Evolutionary conservation across 2,329 filamentous ascomycete genomes (phyloP), one percentile per base, ranked within the genome.

Genomic region (Metarhizium guizhouense): DNA sequence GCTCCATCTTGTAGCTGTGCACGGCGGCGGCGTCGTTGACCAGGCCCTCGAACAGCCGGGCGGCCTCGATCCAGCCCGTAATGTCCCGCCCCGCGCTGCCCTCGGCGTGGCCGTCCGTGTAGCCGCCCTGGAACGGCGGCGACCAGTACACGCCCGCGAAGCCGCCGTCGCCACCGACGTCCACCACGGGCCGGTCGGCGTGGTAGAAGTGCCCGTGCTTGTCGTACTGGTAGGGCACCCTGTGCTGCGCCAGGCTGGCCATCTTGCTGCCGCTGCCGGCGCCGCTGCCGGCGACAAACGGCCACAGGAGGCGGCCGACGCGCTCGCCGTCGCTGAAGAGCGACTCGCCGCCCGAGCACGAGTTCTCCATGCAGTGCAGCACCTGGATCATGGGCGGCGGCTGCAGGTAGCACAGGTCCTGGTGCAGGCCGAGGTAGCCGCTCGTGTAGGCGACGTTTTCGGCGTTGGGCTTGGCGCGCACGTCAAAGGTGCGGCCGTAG

Each of bases 381-480:
- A 97, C 76, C 70, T 99, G 93, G 53, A 94, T 82, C 36, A 86
- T 84, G 0, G 93, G 93, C 3, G 89, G 84, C 52, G 89, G 82
- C 14, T 80, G 74, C 71, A 94, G 86, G 72, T 97, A 97, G 55
- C 96, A 78, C 45, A 97, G 79, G 68, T 97, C 94, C 82, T 96
- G 94, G 73, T 99, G 94, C 51, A 96, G 84, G 16, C 88, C 89
- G 1, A 97, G 83, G 65, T 85, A 86, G 51, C 86, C 80, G 65
- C 81, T 86, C 1, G 93, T 96, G 72, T 97, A 91, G 10, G 94
- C 93, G 4, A 96, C 88, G 67, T 97, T 97, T 67, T 93, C 91
- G 29, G 92, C 90, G 55, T 89, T 70, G 1, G 87, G 86, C 54
- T 95, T 87, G 3, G 86, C 90, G 54, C 84, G 82, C 13, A 97